Evolutionary conservation across 2,329 filamentous ascomycete genomes (phyloP).

Genomic region (Nannizziopsis barbatae): DNA sequence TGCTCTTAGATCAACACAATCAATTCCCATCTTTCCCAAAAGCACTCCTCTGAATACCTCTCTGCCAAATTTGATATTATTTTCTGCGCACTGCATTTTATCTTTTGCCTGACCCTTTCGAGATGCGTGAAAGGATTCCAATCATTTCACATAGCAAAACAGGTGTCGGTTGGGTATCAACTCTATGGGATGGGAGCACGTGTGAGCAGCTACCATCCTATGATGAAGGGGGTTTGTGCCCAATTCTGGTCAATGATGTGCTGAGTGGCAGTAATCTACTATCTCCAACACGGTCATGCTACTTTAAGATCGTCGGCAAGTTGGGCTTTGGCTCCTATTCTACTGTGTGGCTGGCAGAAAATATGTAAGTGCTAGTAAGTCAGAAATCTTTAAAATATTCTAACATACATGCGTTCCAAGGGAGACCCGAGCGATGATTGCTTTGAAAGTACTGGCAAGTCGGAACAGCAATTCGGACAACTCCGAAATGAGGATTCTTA

Average conservation of each 20-base stretch:
- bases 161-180: neutral
- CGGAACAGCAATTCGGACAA: constrained; percentile 11
- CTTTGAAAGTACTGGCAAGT: constrained; percentile 8
- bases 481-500: constrained; percentile 12
- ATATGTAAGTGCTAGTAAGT: constrained; percentile 4
- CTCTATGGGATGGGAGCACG: neutral
- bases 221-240: constrained; percentile 7
- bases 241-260: constrained; percentile 13
- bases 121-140: too few species aligned
- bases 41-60: too few species aligned
- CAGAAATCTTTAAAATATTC: neutral
- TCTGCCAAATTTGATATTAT: too few species aligned
- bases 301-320: constrained; percentile 14
- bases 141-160: neutral
- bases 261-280: constrained; percentile 10
- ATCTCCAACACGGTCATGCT: constrained; percentile 4
- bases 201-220: neutral
- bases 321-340: constrained; percentile 13
- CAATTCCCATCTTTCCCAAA: too few species aligned
- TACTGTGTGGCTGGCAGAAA: constrained; percentile 14
- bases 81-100: too few species aligned
- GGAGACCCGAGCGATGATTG: neutral
- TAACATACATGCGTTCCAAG: neutral
- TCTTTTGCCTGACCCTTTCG: too few species aligned
- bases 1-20: too few species aligned